A percentile compares a stretch with the other conserved stretches of the same genome.
Evolutionary conservation across 2,329 filamentous ascomycete genomes (phyloP).

Genomic region (Colletotrichum euphorbiae): DNA sequence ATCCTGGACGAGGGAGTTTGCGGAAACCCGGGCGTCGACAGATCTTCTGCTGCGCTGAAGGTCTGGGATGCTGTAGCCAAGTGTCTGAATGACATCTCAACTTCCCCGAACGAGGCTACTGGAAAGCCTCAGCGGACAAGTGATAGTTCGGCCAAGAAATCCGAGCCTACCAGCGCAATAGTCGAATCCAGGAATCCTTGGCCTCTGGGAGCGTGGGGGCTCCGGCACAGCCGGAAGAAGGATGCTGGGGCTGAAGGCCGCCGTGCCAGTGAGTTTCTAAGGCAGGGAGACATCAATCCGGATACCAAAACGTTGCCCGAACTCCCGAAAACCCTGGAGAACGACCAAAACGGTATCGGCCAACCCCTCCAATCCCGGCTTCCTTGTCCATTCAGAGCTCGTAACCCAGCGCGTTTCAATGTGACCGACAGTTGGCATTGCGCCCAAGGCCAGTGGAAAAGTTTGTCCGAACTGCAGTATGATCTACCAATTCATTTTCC

Average conservation of each 20-base stretch:
- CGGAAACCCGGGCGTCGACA: background rate
- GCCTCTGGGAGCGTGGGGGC: constrained; percentile 4
- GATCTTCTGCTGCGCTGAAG: constrained; percentile 28
- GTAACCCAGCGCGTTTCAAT: constrained; percentile 59
- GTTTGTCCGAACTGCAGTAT: constrained; percentile 51
- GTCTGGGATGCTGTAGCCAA: constrained; percentile 31
- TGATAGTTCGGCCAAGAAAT: too few relatives aligned
- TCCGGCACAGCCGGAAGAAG: background rate
- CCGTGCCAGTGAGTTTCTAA: background rate
- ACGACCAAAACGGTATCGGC: too few relatives aligned
- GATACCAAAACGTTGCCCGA: background rate
- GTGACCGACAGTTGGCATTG: constrained; percentile 58
- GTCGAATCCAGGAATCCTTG: background rate
- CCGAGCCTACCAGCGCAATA: background rate
- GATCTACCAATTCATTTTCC: background rate
- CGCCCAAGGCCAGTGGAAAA: constrained; percentile 55
- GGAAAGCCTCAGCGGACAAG: background rate
- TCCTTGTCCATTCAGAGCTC: constrained; percentile 56
- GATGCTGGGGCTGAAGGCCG: background rate
- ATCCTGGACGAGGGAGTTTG: constrained; percentile 31
- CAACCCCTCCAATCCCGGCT: background rate
- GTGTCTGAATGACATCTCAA: constrained; percentile 26
- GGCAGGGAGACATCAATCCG: background rate
- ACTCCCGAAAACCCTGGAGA: too few relatives aligned
- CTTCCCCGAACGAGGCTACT: background rate